Percentiles rank a stretch among this genome's conserved stretches.
Conservation (phyloP, 176 grass and related monocot species). For the Themeda triandra region DNA sequence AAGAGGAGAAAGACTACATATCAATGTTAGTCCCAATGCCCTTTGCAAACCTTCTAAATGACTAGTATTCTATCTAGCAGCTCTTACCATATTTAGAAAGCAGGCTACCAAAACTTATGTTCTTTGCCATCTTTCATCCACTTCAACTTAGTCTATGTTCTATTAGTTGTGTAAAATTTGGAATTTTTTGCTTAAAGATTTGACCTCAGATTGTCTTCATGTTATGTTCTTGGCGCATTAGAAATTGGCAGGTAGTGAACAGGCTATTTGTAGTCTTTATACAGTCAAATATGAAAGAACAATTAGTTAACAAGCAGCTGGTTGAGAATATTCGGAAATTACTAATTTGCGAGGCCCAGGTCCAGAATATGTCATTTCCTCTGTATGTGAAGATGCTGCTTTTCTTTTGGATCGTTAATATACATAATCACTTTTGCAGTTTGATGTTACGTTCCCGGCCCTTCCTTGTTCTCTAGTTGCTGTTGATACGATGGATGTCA, state of each 20-base stretch:
- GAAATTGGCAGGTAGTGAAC: slow-evolving; percentile 12
- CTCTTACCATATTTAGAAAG: background rate
- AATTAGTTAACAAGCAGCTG: background rate
- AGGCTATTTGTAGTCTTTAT: slow-evolving; percentile 8
- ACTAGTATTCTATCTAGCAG: background rate
- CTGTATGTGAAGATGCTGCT: background rate
- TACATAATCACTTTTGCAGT: slow-evolving; percentile 62
- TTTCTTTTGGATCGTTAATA: slow-evolving; percentile 21
- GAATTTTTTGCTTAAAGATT: background rate
- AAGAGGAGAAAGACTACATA: slow-evolving; percentile 90
- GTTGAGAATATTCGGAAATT: slow-evolving; percentile 14
- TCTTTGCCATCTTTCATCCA: slow-evolving; percentile 21
- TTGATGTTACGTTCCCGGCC: slow-evolving; percentile 89
- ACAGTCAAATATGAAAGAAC: background rate
- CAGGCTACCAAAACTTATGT: background rate
- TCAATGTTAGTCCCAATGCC: slow-evolving; percentile 73
- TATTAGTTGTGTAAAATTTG: slow-evolving; percentile 1
- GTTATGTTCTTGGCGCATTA: background rate
- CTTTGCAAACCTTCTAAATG: background rate
- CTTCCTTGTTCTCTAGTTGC: slow-evolving; percentile 94
- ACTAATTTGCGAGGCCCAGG: background rate
- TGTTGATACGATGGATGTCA: slow-evolving; percentile 99
- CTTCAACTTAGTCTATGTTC: slow-evolving; percentile 6
- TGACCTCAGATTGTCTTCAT: background rate
- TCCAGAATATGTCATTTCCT: background rate